Percentiles rank a stretch among this genome's conserved stretches.
Evolutionary conservation across 2,329 filamentous ascomycete species (phyloP).

Genomic region (Aspergillus aculeatus): DNA sequence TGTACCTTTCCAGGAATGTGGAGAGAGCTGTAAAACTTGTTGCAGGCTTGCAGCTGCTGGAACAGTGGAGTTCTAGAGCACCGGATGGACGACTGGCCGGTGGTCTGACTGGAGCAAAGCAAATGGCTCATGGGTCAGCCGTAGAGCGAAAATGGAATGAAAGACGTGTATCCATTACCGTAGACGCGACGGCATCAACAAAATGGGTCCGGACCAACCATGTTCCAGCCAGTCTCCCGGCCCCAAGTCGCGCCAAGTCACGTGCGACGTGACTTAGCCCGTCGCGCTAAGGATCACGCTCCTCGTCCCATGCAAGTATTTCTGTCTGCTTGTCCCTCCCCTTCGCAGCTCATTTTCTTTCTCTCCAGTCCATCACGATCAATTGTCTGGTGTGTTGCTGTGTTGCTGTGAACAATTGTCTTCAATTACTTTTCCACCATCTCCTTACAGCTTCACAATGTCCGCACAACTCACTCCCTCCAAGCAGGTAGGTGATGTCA

Average conservation of each 20-base stretch:
- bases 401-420: slow-evolving; percentile 22
- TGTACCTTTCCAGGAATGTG: not conserved
- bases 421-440: not conserved
- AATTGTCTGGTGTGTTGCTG: slow-evolving; percentile 15
- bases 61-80: slow-evolving; percentile 13
- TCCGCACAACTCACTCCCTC: slow-evolving; percentile 72
- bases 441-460: slow-evolving; percentile 54
- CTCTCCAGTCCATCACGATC: slow-evolving; percentile 22
- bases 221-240: slow-evolving; percentile 19
- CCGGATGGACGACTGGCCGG: slow-evolving; percentile 11
- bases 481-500: slow-evolving; percentile 63
- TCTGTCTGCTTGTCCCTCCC: slow-evolving; percentile 27
- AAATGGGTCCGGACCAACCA: slow-evolving; percentile 6
- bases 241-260: slow-evolving; percentile 33
- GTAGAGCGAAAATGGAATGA: not conserved
- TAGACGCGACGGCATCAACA: slow-evolving; percentile 7
- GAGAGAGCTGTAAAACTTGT: not conserved
- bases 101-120: slow-evolving; percentile 18
- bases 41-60: slow-evolving; percentile 4
- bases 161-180: not conserved
- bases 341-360: slow-evolving; percentile 26
- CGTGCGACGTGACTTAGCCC: slow-evolving; percentile 40
- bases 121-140: not conserved
- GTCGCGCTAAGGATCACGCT: slow-evolving; percentile 40
- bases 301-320: slow-evolving; percentile 34